Conservation (phyloP, 2,329 filamentous ascomycete species). For the Xylaria sp. region DNA sequence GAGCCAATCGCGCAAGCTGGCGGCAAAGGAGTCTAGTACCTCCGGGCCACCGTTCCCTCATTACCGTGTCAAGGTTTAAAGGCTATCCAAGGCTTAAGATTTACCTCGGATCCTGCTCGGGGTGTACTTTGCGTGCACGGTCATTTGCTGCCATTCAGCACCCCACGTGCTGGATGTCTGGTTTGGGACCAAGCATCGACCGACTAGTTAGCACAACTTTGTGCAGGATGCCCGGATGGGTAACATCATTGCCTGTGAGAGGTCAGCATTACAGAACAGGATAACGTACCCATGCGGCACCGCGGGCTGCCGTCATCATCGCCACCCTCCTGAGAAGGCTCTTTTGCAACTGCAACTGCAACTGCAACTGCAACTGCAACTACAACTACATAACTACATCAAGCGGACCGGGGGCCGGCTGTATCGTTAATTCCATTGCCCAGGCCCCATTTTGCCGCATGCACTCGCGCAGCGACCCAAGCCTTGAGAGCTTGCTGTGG, state of each 20-base stretch:
- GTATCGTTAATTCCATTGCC: constrained; percentile 19
- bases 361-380: no score
- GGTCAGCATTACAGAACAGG: constrained; percentile 22
- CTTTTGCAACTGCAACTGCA: constrained; percentile 24
- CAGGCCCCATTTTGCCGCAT: constrained; percentile 24
- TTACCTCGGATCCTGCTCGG: neutral
- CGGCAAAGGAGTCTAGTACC: neutral
- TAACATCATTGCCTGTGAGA: constrained; percentile 32
- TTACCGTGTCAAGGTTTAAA: neutral
- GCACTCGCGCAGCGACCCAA: constrained; percentile 24
- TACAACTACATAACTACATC: no score
- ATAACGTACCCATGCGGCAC: constrained; percentile 14
- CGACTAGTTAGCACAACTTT: constrained; percentile 25
- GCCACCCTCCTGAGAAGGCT: constrained; percentile 25
- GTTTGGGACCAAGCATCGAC: constrained; percentile 5
- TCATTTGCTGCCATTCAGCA: constrained; percentile 43
- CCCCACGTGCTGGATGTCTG: constrained; percentile 41
- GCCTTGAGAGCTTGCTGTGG: constrained; percentile 16
- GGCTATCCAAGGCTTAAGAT: constrained; percentile 3
- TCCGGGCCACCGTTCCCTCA: neutral
- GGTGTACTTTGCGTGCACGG: constrained; percentile 22
- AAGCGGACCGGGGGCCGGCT: neutral
- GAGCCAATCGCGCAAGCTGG: constrained; percentile 17
- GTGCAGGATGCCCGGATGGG: constrained; percentile 32
- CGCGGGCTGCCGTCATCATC: constrained; percentile 18